These are phyloP conservation scores for Alnus glutinosa DNA, from an alignment of 306 rosid species.

Conservation along the genomic window DNA sequence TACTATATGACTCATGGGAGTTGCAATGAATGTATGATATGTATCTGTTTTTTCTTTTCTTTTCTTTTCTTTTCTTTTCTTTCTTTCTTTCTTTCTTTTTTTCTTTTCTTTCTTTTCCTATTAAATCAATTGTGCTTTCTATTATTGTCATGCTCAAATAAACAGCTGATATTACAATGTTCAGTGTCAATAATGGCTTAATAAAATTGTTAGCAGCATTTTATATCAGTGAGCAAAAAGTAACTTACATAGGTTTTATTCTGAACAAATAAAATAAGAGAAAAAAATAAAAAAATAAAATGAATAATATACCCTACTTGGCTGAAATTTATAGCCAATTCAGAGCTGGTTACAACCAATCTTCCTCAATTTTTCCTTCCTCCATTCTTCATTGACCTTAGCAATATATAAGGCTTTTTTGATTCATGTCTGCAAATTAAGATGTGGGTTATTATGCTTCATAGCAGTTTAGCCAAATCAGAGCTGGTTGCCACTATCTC, in stretches of 20 bases:
- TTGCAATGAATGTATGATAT: neutral
- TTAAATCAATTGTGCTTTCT: neutral
- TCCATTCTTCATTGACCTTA: no score
- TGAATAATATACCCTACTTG: no score
- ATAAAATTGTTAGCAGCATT: neutral
- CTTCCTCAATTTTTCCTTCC: no score
- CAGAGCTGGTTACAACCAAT: no score
- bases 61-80: no score
- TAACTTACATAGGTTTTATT: neutral
- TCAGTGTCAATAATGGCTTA: neutral
- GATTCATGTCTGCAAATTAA: no score
- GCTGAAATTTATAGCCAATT: no score
- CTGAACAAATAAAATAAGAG: neutral
- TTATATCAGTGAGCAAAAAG: neutral
- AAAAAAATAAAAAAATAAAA: no score
- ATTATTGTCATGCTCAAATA: no score
- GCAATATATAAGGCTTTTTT: no score
- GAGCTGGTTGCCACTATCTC: conserved; percentile 8
- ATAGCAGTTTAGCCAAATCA: neutral
- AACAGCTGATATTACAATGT: neutral
- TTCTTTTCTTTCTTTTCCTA: neutral
- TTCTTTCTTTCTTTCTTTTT: neutral
- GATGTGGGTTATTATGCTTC: neutral
- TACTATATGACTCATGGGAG: neutral
- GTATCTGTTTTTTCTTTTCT: no score